Evolutionary conservation across 192 early-diverging fungal genomes (phyloP).

Genomic region (Backusella mclennaniae): DNA sequence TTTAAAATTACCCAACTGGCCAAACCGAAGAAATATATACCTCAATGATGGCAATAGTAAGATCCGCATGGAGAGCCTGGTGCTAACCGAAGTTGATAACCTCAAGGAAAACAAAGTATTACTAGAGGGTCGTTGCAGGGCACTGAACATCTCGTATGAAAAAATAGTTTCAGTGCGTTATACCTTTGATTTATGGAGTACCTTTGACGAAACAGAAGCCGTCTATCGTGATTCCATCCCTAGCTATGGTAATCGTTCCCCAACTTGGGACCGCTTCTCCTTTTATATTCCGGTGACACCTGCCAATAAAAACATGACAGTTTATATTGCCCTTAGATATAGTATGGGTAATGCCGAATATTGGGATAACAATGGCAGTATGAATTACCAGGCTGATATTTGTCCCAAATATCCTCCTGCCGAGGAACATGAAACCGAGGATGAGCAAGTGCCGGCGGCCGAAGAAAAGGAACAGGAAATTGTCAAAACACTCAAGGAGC

Average conservation of each 20-base stretch:
- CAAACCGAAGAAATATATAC: constrained; percentile 54
- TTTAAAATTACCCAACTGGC: constrained; percentile 31
- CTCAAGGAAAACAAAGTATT: constrained; percentile 45
- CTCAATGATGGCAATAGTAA: constrained; percentile 25
- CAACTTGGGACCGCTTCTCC: constrained; percentile 65
- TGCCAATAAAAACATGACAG: constrained; percentile 28
- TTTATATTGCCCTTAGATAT: constrained; percentile 68
- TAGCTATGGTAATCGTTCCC: constrained; percentile 38
- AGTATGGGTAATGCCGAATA: constrained; percentile 66
- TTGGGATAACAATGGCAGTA: constrained; percentile 95
- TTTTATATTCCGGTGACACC: constrained; percentile 59
- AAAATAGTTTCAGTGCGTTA: constrained; percentile 81
- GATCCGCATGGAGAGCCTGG: constrained; percentile 4
- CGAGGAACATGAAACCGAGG: neutral
- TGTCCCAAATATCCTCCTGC: neutral
- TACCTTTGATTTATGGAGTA: constrained; percentile 81
- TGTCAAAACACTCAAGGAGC: neutral
- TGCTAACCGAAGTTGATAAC: constrained; percentile 20
- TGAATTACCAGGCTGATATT: constrained; percentile 70
- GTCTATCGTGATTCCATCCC: constrained; percentile 58
- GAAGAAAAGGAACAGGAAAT: neutral
- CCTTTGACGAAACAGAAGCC: constrained; percentile 65
- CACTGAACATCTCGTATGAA: constrained; percentile 84
- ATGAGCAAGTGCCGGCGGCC: neutral
- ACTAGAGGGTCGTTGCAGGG: constrained; percentile 67